These are phyloP conservation scores for Aspergillus jensenii DNA, from an alignment of 2,329 filamentous ascomycete genomes.

Conservation along the genomic window DNA sequence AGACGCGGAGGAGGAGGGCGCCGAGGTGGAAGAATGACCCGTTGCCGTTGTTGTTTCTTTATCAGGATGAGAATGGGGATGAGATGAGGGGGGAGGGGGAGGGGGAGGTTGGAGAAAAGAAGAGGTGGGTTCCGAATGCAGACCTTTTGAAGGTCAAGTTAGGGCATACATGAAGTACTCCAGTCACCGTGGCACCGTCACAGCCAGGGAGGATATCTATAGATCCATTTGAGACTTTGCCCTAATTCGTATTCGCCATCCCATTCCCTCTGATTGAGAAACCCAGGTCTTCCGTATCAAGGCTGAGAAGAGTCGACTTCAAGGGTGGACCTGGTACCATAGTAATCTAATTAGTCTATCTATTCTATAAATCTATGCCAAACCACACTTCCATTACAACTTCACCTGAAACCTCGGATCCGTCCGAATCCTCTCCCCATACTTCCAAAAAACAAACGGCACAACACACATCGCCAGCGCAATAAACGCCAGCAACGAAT, in stretches of 20 bases:
- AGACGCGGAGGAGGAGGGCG: neutral
- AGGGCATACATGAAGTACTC: too few species aligned
- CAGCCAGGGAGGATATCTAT: too few species aligned
- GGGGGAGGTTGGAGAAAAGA: too few species aligned
- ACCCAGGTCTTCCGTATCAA: too few species aligned
- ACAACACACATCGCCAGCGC: constrained; percentile 49
- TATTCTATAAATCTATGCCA: too few species aligned
- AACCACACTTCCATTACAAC: neutral
- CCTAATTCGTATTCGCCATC: too few species aligned
- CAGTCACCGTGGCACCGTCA: too few species aligned
- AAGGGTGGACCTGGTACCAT: too few species aligned
- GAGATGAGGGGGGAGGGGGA: neutral
- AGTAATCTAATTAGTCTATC: too few species aligned
- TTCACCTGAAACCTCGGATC: constrained; percentile 18
- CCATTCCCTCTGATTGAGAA: too few species aligned
- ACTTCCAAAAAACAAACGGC: constrained; percentile 30
- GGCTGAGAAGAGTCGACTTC: too few species aligned
- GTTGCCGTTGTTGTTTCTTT: constrained; percentile 6
- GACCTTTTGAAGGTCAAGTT: neutral
- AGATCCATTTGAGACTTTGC: too few species aligned
- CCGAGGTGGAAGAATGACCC: neutral
- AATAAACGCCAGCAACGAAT: constrained; percentile 54
- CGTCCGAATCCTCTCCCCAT: constrained; percentile 17
- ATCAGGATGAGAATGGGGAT: neutral
- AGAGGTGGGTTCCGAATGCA: neutral